A percentile compares a stretch with the other conserved stretches of the same genome.
Conservation (phyloP, 1,284 basidiomycete species). For the Vanrija sp. region DNA sequence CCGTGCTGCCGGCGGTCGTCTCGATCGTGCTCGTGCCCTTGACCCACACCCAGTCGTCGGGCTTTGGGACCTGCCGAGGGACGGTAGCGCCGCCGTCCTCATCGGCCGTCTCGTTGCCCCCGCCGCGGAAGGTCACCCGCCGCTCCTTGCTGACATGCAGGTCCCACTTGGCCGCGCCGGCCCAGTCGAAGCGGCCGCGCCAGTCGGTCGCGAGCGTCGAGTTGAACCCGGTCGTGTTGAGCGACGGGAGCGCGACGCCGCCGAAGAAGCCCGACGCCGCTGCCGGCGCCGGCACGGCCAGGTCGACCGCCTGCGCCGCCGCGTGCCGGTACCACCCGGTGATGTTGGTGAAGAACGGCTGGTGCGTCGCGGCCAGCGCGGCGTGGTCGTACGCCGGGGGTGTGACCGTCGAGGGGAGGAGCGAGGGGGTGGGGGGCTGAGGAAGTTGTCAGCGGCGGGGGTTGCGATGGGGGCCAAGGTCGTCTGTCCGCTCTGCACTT, state of each 20-base stretch:
- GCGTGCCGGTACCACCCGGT: conserved; percentile 47
- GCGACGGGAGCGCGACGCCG: conserved; percentile 21
- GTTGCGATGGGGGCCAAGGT: neutral
- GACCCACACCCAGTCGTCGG: conserved; percentile 36
- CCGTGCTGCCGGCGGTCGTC: conserved; percentile 2
- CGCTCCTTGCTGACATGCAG: conserved; percentile 42
- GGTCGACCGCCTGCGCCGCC: conserved; percentile 22
- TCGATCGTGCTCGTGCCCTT: conserved; percentile 18
- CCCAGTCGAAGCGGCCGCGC: conserved; percentile 41
- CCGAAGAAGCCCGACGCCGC: conserved; percentile 23
- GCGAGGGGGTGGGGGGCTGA: conserved; percentile 25
- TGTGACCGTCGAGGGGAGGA: conserved; percentile 26
- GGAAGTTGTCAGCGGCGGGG: conserved; percentile 1
- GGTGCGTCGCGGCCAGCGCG: neutral
- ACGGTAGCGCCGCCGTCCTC: neutral
- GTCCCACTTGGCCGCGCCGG: conserved; percentile 27
- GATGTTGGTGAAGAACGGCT: conserved; percentile 39
- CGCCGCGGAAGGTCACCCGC: neutral
- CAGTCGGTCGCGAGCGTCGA: conserved; percentile 32
- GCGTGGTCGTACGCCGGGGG: conserved; percentile 31
- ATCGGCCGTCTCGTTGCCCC: neutral
- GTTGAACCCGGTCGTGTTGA: conserved; percentile 37
- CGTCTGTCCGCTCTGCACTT: neutral
- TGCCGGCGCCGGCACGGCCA: conserved; percentile 4
- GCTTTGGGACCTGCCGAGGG: neutral